Conservation (phyloP, 495 filamentous ascomycete genomes). For the Penicillium soppii region DNA sequence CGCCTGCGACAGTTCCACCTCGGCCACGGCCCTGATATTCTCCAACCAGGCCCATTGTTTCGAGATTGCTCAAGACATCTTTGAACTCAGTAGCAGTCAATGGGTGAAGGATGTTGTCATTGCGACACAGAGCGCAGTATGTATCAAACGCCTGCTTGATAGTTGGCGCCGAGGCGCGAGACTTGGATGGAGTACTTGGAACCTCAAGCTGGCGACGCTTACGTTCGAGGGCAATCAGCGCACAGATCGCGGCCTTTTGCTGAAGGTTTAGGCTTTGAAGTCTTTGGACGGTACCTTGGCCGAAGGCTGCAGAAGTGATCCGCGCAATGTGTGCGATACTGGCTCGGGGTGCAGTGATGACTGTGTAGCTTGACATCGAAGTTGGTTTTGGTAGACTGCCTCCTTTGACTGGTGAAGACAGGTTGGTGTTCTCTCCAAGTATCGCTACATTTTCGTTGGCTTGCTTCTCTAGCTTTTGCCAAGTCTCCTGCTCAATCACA, state of each 20-base stretch:
- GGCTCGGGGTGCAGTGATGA: constrained; percentile 81
- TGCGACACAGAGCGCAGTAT: constrained; percentile 77
- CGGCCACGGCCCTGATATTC: constrained; percentile 69
- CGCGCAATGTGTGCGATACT: constrained; percentile 87
- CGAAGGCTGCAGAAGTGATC: constrained; percentile 81
- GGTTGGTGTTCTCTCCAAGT: constrained; percentile 66
- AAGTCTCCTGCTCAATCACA: constrained; percentile 79
- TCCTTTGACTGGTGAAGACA: constrained; percentile 55
- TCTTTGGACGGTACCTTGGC: constrained; percentile 77
- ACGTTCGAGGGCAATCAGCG: constrained; percentile 78
- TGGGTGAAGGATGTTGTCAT: constrained; percentile 80
- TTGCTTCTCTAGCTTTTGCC: constrained; percentile 43
- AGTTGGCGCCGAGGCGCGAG: constrained; percentile 59
- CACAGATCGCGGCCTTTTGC: constrained; percentile 92
- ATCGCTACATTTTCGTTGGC: constrained; percentile 50
- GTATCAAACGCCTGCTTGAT: constrained; percentile 75
- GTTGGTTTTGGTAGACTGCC: constrained; percentile 21
- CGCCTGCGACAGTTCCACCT: constrained; percentile 55
- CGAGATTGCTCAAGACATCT: constrained; percentile 86
- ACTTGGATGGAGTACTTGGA: constrained; percentile 58
- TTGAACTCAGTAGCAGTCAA: constrained; percentile 87
- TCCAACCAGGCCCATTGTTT: constrained; percentile 78
- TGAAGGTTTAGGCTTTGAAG: constrained; percentile 88
- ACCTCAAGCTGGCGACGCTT: constrained; percentile 37
- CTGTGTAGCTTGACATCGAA: constrained; percentile 56